A percentile compares a stretch with the other conserved stretches of the same genome.
phyloP scores from a whole-genome alignment of 257 asterid species.

The Salvia miltiorrhiza region DNA sequence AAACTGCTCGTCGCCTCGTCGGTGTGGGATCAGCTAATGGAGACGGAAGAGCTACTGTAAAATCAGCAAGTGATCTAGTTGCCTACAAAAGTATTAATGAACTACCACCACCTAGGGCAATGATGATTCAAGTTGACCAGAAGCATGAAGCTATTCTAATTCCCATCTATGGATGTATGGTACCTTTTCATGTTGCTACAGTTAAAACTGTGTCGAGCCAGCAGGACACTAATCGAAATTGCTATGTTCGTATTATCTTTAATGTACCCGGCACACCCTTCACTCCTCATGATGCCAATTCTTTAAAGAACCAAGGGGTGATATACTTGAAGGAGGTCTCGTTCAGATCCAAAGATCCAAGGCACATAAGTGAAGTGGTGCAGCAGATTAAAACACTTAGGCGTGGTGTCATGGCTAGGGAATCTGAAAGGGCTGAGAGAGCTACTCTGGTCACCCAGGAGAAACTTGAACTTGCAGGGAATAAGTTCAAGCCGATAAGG shows the following conservation, averaged over 20 bases:
- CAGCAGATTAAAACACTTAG: slow-evolving; percentile 60
- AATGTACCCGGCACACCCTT: slow-evolving; percentile 78
- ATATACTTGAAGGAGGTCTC: slow-evolving; percentile 66
- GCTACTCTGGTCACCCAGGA: slow-evolving; percentile 74
- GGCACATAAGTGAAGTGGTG: slow-evolving; percentile 72
- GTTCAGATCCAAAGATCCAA: slow-evolving; percentile 66
- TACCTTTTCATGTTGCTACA: slow-evolving; percentile 67
- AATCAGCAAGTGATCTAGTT: slow-evolving; percentile 42
- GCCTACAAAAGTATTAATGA: slow-evolving; percentile 66
- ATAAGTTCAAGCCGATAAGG: slow-evolving; percentile 60
- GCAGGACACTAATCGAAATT: slow-evolving; percentile 60
- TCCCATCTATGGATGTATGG: slow-evolving; percentile 64
- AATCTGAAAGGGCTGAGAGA: slow-evolving; percentile 77
- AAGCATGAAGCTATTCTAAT: slow-evolving; percentile 65
- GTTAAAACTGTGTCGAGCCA: slow-evolving; percentile 69
- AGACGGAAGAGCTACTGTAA: slow-evolving; percentile 34
- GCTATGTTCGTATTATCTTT: slow-evolving; percentile 63
- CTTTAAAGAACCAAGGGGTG: slow-evolving; percentile 48
- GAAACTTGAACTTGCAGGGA: slow-evolving; percentile 58
- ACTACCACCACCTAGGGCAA: slow-evolving; percentile 54
- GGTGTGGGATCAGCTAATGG: slow-evolving; percentile 45
- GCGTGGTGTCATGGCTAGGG: slow-evolving; percentile 63
- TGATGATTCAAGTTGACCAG: slow-evolving; percentile 78
- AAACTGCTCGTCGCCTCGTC: slow-evolving; percentile 69
- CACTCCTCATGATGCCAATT: slow-evolving; percentile 54